Conservation (phyloP, 139 green algal species). For the Nannochloris sp. region DNA sequence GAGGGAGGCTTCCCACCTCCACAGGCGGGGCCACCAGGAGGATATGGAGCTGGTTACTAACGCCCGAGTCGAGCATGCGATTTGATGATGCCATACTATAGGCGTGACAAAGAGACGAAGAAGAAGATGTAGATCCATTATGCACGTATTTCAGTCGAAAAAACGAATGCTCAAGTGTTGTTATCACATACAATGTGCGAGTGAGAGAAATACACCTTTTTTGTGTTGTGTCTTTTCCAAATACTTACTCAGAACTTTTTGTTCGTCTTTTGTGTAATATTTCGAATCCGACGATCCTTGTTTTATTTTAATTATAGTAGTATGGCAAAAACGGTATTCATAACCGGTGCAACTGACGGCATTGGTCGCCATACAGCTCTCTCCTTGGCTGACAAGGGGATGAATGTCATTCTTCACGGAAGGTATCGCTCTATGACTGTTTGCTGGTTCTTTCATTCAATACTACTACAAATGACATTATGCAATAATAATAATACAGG, state of each 20-base stretch:
- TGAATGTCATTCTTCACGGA: conserved; percentile 53
- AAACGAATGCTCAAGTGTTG: too few relatives aligned
- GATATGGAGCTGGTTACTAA: not conserved
- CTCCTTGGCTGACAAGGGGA: conserved; percentile 31
- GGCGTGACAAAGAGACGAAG: too few relatives aligned
- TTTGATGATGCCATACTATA: too few relatives aligned
- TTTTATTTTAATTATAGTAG: too few relatives aligned
- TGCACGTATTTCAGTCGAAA: too few relatives aligned
- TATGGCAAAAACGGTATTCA: conserved; percentile 24
- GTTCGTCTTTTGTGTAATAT: conserved; percentile 1
- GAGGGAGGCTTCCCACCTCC: not conserved
- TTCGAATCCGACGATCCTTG: too few relatives aligned
- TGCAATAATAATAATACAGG: too few relatives aligned
- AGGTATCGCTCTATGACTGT: not conserved
- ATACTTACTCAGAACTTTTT: not conserved
- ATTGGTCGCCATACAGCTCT: conserved; percentile 55
- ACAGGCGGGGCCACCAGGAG: not conserved
- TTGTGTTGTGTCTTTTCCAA: conserved; percentile 1
- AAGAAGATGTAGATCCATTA: too few relatives aligned
- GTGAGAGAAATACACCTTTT: conserved; percentile 5
- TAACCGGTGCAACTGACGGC: conserved; percentile 43
- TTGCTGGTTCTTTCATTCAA: not conserved
- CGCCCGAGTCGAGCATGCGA: too few relatives aligned
- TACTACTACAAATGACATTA: too few relatives aligned
- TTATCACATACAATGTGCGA: not conserved